These are phyloP conservation scores for Venturia asperata DNA, from an alignment of 2,329 filamentous ascomycete genomes.

Conservation along the genomic window DNA sequence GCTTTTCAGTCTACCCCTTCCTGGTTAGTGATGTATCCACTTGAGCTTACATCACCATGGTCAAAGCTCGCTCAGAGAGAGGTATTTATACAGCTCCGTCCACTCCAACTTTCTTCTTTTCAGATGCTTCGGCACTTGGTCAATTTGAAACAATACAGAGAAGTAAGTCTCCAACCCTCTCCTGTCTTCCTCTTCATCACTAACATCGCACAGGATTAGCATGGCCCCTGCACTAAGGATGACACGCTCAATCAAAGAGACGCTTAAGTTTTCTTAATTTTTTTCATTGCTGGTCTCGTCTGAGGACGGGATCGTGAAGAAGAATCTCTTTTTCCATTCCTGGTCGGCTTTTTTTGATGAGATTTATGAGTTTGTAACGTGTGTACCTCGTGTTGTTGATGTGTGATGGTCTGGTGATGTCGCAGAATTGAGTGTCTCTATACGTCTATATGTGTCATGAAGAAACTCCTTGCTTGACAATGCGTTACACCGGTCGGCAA, in stretches of 20 bases:
- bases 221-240: conserved; percentile 77
- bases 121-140: conserved; percentile 6
- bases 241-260: conserved; percentile 82
- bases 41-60: conserved; percentile 1
- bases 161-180: conserved; percentile 25
- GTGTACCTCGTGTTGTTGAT: background rate
- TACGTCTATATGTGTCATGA: background rate
- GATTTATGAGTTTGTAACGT: background rate
- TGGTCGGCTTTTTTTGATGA: background rate
- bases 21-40: background rate
- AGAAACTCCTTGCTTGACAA: no score
- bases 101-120: background rate
- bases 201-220: conserved; percentile 37
- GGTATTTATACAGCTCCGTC: background rate
- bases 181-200: no score
- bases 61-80: background rate
- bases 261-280: conserved; percentile 46
- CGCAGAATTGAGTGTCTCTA: background rate
- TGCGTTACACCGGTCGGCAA: no score
- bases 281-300: conserved; percentile 6
- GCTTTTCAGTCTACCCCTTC: no score
- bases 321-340: background rate
- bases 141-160: conserved; percentile 21
- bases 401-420: background rate
- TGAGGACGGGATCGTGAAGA: conserved; percentile 3